Percentiles rank a stretch among this genome's conserved stretches.
These are phyloP conservation scores for Agapanthus africanus DNA, from an alignment of 106 monocot species.

Conservation along the genomic window DNA sequence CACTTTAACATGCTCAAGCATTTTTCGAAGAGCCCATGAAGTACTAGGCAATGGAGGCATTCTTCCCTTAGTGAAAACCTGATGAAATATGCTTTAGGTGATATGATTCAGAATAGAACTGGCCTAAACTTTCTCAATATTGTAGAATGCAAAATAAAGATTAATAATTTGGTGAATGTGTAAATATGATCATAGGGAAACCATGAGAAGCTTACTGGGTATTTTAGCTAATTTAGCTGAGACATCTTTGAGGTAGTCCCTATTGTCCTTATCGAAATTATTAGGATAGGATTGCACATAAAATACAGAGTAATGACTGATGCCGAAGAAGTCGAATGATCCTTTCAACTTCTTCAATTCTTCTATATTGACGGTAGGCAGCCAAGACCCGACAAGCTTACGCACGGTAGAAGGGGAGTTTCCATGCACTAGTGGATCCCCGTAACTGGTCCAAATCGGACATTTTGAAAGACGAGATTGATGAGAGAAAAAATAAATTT, in stretches of 20 bases:
- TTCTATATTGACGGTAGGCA: conserved; percentile 8
- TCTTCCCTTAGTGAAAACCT: not conserved
- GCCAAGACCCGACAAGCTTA: conserved; percentile 4
- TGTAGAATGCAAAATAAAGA: too few species aligned
- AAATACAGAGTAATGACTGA: conserved; percentile 9
- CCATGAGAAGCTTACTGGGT: too few species aligned
- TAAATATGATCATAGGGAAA: too few species aligned
- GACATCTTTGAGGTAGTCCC: conserved; percentile 5
- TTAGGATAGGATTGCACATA: conserved; percentile 6
- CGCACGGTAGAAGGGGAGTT: conserved; percentile 10
- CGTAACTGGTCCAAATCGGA: conserved; percentile 1
- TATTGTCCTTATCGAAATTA: conserved; percentile 1
- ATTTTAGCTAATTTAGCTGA: not conserved
- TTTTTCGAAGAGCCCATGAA: conserved; percentile 13
- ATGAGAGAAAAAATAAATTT: too few species aligned
- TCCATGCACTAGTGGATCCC: conserved; percentile 12
- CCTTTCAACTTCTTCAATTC: conserved; percentile 11
- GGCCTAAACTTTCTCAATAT: not conserved
- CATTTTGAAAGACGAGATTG: too few species aligned
- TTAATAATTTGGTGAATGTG: too few species aligned
- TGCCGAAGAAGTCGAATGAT: conserved; percentile 16
- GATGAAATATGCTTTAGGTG: not conserved
- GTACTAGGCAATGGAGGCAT: not conserved
- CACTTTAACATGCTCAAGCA: conserved; percentile 9
- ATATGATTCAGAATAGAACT: not conserved